A percentile compares a stretch with the other conserved stretches of the same genome.
Conservation (phyloP, 2,329 filamentous ascomycete genomes). For the Exophiala mesophila region DNA sequence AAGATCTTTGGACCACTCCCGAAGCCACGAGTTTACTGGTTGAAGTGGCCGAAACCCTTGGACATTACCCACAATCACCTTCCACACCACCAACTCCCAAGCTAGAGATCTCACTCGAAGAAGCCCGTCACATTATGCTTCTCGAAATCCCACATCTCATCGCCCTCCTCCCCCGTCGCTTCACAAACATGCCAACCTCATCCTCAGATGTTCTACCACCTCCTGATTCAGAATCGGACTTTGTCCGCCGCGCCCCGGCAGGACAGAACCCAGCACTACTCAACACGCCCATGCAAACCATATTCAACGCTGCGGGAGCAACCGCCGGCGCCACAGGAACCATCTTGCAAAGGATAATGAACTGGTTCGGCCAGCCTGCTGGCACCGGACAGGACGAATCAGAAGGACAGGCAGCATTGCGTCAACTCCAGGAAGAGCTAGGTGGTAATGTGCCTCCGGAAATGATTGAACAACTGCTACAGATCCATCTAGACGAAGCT, state of each 20-base stretch:
- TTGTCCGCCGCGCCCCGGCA: constrained; percentile 23
- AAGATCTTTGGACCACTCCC: constrained; percentile 80
- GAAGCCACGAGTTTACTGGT: constrained; percentile 65
- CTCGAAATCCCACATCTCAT: constrained; percentile 70
- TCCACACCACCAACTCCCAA: constrained; percentile 36
- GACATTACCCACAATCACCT: constrained; percentile 33
- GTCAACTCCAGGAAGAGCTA: constrained; percentile 19
- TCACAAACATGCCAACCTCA: constrained; percentile 62
- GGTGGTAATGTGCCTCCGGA: constrained; percentile 20
- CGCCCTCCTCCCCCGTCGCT: constrained; percentile 59
- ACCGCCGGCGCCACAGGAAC: constrained; percentile 15
- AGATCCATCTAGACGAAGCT: constrained; percentile 18
- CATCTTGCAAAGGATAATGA: constrained; percentile 21
- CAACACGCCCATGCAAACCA: constrained; percentile 14
- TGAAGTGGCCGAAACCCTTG: constrained; percentile 58
- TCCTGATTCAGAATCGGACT: constrained; percentile 28
- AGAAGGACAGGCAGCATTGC: constrained; percentile 23
- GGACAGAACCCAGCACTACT: constrained; percentile 2
- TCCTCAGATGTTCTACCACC: constrained; percentile 82
- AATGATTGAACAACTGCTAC: constrained; percentile 21
- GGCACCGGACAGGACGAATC: constrained; percentile 10
- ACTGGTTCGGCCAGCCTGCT: constrained; percentile 22
- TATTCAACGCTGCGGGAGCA: constrained; percentile 19
- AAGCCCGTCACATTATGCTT: constrained; percentile 73
- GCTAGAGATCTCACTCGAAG: constrained; percentile 48